These are phyloP conservation scores for Mucor racemosus DNA, from an alignment of 371 early-diverging fungal species.

Conservation along the genomic window DNA sequence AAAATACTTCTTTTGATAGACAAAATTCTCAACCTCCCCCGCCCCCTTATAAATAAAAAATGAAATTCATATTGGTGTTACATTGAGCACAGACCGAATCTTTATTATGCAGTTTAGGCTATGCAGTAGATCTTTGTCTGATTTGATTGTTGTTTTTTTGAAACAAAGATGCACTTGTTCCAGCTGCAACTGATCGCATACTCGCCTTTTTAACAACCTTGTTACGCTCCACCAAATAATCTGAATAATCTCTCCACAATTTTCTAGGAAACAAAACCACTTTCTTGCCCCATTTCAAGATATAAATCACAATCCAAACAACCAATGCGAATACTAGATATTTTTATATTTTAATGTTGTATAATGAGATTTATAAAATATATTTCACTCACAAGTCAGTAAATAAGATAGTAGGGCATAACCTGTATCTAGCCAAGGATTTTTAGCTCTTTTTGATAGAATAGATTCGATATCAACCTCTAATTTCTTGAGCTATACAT, in stretches of 20 bases:
- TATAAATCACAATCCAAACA: conserved; percentile 54
- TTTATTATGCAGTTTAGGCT: not conserved
- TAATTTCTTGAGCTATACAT: conserved; percentile 44
- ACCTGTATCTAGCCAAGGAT: conserved; percentile 54
- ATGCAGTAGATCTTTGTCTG: conserved; percentile 7
- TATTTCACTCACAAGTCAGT: conserved; percentile 36
- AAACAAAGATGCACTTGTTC: conserved; percentile 1
- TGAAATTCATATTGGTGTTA: conserved; percentile 1
- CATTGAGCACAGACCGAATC: conserved; percentile 11
- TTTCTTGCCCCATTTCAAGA: conserved; percentile 40
- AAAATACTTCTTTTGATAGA: not conserved
- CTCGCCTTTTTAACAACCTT: conserved; percentile 23
- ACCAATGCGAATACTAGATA: conserved; percentile 41
- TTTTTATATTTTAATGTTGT: not conserved
- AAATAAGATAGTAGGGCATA: conserved; percentile 53
- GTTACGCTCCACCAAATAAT: conserved; percentile 46
- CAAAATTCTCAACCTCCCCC: not conserved
- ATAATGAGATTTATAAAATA: not conserved
- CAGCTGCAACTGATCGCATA: conserved; percentile 7
- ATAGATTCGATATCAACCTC: conserved; percentile 54
- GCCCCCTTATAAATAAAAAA: conserved; percentile 3
- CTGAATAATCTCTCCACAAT: conserved; percentile 42
- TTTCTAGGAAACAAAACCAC: conserved; percentile 41
- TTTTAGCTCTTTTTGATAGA: conserved; percentile 52
- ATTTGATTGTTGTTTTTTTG: not conserved